phyloP scores from a whole-genome alignment of 225 moss, liverwort and hornwort genomes.

The Sphagnum contortum region DNA sequence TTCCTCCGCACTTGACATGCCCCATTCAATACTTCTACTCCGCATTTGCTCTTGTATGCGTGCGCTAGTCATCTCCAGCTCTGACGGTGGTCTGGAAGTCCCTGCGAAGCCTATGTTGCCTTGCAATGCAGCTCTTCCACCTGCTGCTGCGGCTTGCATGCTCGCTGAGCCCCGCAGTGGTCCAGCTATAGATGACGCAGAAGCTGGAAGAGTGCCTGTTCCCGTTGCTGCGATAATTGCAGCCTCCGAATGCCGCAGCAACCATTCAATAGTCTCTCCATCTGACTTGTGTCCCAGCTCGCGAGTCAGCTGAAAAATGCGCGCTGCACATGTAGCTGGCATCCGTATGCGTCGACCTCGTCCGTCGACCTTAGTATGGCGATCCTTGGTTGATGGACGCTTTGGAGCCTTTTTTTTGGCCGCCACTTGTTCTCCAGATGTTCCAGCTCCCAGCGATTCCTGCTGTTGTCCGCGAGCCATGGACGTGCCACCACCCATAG shows the following conservation, averaged over 20 bases:
- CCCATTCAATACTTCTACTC: conserved; percentile 46
- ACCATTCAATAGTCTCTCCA: conserved; percentile 98
- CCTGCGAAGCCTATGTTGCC: conserved; percentile 27
- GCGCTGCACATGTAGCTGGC: conserved; percentile 95
- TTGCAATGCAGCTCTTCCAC: conserved; percentile 16
- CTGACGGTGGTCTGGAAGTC: conserved; percentile 54
- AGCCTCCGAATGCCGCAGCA: conserved; percentile 92
- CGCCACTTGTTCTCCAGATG: conserved; percentile 42
- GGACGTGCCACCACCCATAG: conserved; percentile 28
- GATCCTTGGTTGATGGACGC: conserved; percentile 93
- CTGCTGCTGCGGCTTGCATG: conserved; percentile 26
- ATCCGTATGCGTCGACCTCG: conserved; percentile 97
- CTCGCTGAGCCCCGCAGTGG: conserved; percentile 72
- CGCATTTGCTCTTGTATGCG: conserved; percentile 65
- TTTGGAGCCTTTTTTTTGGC: conserved; percentile 86
- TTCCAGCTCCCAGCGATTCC: conserved; percentile 23
- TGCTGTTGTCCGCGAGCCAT: conserved; percentile 18
- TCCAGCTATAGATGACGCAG: conserved; percentile 56
- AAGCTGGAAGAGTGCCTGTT: conserved; percentile 84
- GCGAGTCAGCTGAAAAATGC: conserved; percentile 97
- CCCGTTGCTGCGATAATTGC: conserved; percentile 89
- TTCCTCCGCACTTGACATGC: conserved; percentile 45
- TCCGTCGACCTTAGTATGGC: conserved; percentile 97
- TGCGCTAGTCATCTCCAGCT: conserved; percentile 54
- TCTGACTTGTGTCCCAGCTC: conserved; percentile 98